Evolutionary conservation across 2,329 filamentous ascomycete genomes (phyloP), one percentile per base, ranked within the genome.

Genomic region (Aspergillus tanneri): DNA sequence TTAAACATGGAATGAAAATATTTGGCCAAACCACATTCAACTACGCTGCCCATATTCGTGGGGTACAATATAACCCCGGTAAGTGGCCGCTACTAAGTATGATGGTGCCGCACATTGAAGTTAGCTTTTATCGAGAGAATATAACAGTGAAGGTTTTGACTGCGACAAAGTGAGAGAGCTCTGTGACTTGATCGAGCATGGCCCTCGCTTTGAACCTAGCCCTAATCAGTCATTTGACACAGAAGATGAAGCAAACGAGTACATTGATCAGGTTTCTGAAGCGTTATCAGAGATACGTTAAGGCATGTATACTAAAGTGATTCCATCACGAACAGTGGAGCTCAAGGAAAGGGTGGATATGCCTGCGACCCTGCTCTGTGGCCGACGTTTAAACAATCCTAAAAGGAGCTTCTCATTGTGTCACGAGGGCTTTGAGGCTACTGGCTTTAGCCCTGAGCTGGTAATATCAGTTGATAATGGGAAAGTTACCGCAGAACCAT

Each of bases 371-470:
- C 34, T 57, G 5, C 44, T 52, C 2, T 19, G 25, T 11, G 55
- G 55, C 10, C 48, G 53, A 21, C 48, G 34, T 1, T 28, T 37
- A 9, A 57, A 57, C 32, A 49, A 30, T 23, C 53, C 55, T 11
- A 39, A 53, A 1, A 45, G 55, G 2, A 54, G 23, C 14, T 57
- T 57, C 22, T 52, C 36, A 1, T 18, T 57, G 2, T 50, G 36
- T 12, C 55, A 55, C 21, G 28, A n/a, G 1, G 53, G 46, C 16
- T 42, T 38, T n/a, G 43, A 52, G 30, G 55, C 55, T 2, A 57
- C 50, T 2, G 55, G 55, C 1, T 57, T 57, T 14, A 56, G 55
- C 18, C 53, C 55, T 0, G 55, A 57, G 37, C 25, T 57, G 3
- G 43, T 57, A 7, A 36, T 56, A 28, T 56, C 53, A 3, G 21